A percentile compares a stretch with the other conserved stretches of the same genome.
Conservation (phyloP, 2,329 filamentous ascomycete species). For the Sarocladium kiliense region DNA sequence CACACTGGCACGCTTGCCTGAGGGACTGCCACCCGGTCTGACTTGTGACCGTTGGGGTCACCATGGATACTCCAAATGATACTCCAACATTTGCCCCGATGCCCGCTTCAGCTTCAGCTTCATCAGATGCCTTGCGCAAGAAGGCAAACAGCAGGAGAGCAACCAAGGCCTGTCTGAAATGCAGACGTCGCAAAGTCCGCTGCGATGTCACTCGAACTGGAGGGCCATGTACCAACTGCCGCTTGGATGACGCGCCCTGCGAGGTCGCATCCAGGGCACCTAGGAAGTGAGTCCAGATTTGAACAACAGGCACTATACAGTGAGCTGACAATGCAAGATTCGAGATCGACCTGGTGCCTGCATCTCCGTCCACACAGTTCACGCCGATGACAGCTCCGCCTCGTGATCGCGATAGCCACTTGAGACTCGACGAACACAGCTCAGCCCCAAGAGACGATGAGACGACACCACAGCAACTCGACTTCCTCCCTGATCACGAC, state of each 20-base stretch:
- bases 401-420: not conserved
- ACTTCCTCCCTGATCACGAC: not conserved
- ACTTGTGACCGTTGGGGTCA: too few species aligned
- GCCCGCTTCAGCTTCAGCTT: not conserved
- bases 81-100: too few species aligned
- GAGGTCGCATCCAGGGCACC: conserved; percentile 19
- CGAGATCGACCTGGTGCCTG: not conserved
- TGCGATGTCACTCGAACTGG: conserved; percentile 43
- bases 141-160: conserved; percentile 1
- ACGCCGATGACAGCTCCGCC: not conserved
- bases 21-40: too few species aligned
- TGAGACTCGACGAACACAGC: not conserved
- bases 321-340: not conserved
- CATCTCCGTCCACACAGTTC: not conserved
- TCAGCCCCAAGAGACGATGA: not conserved
- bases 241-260: conserved; percentile 20
- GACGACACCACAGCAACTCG: not conserved
- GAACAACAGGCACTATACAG: too few species aligned
- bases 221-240: conserved; percentile 43
- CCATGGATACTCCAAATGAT: too few species aligned
- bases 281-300: conserved; percentile 41
- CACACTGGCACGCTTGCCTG: too few species aligned
- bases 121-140: not conserved
- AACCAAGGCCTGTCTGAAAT: conserved; percentile 36
- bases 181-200: conserved; percentile 45